Evolutionary conservation across 2,329 filamentous ascomycete species (phyloP), one percentile per base, ranked within the genome.

Genomic region (Xylaria sp.): DNA sequence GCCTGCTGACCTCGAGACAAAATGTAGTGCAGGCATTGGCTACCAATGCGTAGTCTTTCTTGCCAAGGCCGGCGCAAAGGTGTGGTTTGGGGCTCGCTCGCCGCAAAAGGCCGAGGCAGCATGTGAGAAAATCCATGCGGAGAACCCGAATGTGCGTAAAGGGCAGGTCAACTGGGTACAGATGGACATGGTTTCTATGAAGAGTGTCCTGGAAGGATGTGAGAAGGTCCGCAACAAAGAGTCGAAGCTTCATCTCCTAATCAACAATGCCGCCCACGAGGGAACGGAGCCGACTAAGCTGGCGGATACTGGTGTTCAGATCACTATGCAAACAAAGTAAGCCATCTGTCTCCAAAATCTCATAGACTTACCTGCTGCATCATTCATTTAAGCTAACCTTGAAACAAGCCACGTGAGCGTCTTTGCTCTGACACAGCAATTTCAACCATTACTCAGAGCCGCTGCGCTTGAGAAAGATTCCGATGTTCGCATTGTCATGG

Each of bases 251-350:
- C 36, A 63, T 28, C 15, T 63, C 51, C 28, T 63, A 1, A 63
- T 63, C 61, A 63, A 63, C 41, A 63, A 63, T 48, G 61, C 61
- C 52, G 61, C 61, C 41, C 61, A 63, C 18, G 61, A 63, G 20
- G 61, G 61, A 46, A 48, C 61, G 31, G 61, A 63, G 51, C 61
- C 61, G 5, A 39, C 61, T 39, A 63, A 63, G 7, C 5, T 63
- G 10, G 61, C 61, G 18, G 61, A 63, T 48, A 48, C 61, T 2
- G 61, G 61, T 18, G 39, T 63, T 12, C 61, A 63, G n/a, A 20
- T 63, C 28, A 63, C 61, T 23, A 63, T 63, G 61, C 61, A 63
- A 51, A 63, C 61, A 28, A 63, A 63, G 61, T 63, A 63, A 48
- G 61, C 13, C 25, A 6, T 2, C 20, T 13, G 2, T 9, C 31